Conservation (phyloP, 2,329 filamentous ascomycete species). For the Paecilomyces sp. region DNA sequence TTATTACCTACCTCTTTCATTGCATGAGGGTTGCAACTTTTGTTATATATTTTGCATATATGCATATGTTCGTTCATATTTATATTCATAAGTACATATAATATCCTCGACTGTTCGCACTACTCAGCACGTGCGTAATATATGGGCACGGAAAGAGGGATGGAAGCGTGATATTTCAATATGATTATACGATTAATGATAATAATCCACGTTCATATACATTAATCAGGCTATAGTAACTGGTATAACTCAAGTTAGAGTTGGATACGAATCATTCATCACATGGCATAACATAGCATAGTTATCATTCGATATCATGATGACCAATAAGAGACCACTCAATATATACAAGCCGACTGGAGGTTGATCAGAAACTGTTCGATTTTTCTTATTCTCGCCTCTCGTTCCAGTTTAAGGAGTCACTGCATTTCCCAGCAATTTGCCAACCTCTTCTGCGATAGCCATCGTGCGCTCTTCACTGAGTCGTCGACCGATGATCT, state of each 20-base stretch:
- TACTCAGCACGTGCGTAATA: background rate
- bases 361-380: too few relatives aligned
- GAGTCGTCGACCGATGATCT: constrained; percentile 37
- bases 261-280: background rate
- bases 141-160: background rate
- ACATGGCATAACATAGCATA: background rate
- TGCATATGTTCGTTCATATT: background rate
- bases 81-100: background rate
- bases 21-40: background rate
- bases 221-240: background rate
- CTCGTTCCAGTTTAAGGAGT: constrained; percentile 20
- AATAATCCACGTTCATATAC: background rate
- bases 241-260: background rate
- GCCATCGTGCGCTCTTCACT: constrained; percentile 40
- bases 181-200: too few relatives aligned
- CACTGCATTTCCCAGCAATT: constrained; percentile 21
- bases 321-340: background rate
- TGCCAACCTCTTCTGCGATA: constrained; percentile 29
- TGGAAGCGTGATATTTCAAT: background rate
- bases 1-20: background rate
- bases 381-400: too few relatives aligned
- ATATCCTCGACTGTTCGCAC: too few relatives aligned
- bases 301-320: background rate
- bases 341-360: background rate
- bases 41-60: background rate